Base-by-base conservation (phyloP, 208 protist genomes). In the Tritrichomonas musculus region DNA sequence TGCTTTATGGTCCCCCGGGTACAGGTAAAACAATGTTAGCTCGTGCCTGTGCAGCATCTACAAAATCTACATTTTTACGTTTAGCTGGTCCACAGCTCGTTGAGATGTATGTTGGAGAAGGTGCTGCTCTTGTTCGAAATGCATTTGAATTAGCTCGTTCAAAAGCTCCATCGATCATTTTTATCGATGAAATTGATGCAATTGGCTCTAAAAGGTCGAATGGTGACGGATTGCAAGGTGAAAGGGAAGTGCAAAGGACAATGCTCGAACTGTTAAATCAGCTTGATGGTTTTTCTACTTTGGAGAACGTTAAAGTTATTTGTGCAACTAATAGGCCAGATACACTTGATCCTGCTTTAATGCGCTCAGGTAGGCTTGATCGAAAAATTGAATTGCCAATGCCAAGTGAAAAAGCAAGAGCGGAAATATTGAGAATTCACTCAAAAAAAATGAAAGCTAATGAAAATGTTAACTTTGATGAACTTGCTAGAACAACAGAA, bases 181-280 rank as follows among this genome's bases (percentile, higher is more conserved):
- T 99, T 95, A 99, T 99, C 94, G 99, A 99, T 94, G 99, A 99
- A 95, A 96, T 99, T 27, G 99, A 99, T 95, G 99, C 99, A 50
- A 97, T 99, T 73, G 99, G 99, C 82, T 99, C 98, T 17, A 98
- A 98, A 95, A 96, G 98, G 77, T 96, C 96, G 93, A 97, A 98
- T 94, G 95, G 93, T 88, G 99, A 99, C 84, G 97, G 98, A 92
- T 96, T 96, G 44, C 97, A 97, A 64, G 99, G 98, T 27, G 94
- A 95, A 36, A 92, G 95, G 57, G 95, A 96, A 93, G 95, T 96
- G 22, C 98, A 99, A 95, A 96, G 99, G 49, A 99, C 99, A 0
- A 99, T 99, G 99, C 96, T 99, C 22, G 99, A 99, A 96, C 97
- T 99, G 11, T 97, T 99, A 22, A 99, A 99, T 75, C 99, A 99